These are phyloP conservation scores for Penicillium sp. DNA, from an alignment of 2,329 filamentous ascomycete species.

Conservation along the genomic window DNA sequence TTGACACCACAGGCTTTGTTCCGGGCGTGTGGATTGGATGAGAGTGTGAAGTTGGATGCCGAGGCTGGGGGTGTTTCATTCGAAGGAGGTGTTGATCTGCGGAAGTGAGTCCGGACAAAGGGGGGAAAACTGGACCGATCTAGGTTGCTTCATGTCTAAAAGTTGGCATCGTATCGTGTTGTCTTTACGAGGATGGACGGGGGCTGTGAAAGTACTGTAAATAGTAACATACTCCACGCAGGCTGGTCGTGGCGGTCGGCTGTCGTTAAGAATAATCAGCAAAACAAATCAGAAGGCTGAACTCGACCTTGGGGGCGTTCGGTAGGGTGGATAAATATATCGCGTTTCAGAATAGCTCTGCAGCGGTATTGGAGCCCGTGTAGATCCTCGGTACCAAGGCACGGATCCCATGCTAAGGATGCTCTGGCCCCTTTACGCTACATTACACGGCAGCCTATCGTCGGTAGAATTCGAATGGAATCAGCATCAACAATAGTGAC, in stretches of 20 bases:
- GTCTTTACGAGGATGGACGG: background rate
- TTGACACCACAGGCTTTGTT: slow-evolving; percentile 42
- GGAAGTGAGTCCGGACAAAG: slow-evolving; percentile 9
- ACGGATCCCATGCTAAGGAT: background rate
- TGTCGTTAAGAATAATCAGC: background rate
- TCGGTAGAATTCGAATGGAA: background rate
- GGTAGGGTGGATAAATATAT: background rate
- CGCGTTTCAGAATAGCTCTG: background rate
- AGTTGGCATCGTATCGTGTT: background rate
- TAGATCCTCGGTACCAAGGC: background rate
- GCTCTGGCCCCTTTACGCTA: background rate
- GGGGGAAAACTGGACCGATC: background rate
- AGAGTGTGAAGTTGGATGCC: slow-evolving; percentile 41
- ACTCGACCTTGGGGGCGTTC: background rate
- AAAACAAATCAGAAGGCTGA: background rate
- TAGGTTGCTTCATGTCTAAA: background rate
- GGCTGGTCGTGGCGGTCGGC: background rate
- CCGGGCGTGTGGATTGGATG: slow-evolving; percentile 44
- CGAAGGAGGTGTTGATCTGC: slow-evolving; percentile 30
- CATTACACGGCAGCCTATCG: background rate
- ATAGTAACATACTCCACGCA: slow-evolving; percentile 16
- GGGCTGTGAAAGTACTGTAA: slow-evolving; percentile 7
- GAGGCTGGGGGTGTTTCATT: slow-evolving; percentile 39
- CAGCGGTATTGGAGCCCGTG: background rate
- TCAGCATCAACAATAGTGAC: background rate